Evolutionary conservation across 2,329 filamentous ascomycete species (phyloP).

Genomic region (Fusarium devonianum): DNA sequence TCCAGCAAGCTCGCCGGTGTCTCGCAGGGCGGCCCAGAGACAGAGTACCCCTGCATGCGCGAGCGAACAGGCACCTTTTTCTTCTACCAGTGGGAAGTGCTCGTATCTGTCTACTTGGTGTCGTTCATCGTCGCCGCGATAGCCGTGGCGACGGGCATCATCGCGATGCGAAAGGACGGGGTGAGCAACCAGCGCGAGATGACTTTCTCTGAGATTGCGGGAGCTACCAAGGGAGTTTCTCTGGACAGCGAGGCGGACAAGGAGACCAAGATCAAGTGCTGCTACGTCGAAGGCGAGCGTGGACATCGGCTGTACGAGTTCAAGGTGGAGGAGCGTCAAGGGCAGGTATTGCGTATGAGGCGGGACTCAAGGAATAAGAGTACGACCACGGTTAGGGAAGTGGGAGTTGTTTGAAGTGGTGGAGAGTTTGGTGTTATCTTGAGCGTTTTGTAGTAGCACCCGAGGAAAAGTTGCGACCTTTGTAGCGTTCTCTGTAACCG

Average conservation of each 20-base stretch:
- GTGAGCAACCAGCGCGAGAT: constrained; percentile 29
- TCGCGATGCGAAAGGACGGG: constrained; percentile 26
- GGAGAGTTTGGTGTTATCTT: not conserved
- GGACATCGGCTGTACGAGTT: not conserved
- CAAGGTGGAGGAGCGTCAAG: not conserved
- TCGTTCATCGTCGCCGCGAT: constrained; percentile 17
- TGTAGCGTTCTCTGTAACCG: no score
- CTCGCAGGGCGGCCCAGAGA: constrained; percentile 5
- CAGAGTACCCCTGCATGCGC: constrained; percentile 20
- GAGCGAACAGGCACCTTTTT: constrained; percentile 21
- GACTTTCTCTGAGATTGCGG: constrained; percentile 25
- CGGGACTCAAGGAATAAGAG: not conserved
- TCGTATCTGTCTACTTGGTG: constrained; percentile 16
- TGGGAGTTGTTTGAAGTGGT: not conserved
- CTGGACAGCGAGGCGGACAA: not conserved
- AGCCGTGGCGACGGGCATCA: constrained; percentile 19
- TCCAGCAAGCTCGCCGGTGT: constrained; percentile 19
- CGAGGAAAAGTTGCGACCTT: no score
- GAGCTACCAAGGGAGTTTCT: constrained; percentile 3
- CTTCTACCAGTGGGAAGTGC: constrained; percentile 18
- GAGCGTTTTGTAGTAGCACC: no score
- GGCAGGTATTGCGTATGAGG: not conserved
- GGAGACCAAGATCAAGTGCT: not conserved
- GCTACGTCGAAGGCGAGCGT: not conserved
- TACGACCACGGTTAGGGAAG: not conserved